Conservation (phyloP, 2,329 filamentous ascomycete genomes). For the Dothistroma septosporum region DNA sequence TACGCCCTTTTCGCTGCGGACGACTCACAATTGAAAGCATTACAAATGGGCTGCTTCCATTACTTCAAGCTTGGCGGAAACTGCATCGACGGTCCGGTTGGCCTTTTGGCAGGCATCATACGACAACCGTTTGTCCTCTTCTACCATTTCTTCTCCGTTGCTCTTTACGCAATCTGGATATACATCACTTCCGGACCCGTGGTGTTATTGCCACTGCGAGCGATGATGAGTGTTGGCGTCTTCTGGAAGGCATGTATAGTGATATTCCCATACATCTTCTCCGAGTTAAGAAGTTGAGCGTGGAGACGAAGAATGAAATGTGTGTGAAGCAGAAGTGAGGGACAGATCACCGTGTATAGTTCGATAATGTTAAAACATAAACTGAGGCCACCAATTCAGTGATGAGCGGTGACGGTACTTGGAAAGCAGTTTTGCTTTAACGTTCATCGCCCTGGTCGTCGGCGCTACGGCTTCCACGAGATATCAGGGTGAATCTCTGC, state of each 20-base stretch:
- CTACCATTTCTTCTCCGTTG: slow-evolving; percentile 92
- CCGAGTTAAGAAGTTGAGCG: slow-evolving; percentile 32
- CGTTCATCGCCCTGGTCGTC: too few relatives aligned
- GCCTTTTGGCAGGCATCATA: slow-evolving; percentile 77
- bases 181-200: slow-evolving; percentile 44
- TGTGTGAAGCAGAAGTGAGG: not conserved
- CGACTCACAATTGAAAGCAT: slow-evolving; percentile 67
- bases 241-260: slow-evolving; percentile 49
- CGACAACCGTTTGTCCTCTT: slow-evolving; percentile 72
- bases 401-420: not conserved
- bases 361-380: not conserved
- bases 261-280: slow-evolving; percentile 51
- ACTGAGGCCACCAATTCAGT: not conserved
- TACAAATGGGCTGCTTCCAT: slow-evolving; percentile 85
- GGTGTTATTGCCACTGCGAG: slow-evolving; percentile 40
- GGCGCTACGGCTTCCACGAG: too few relatives aligned
- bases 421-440: not conserved
- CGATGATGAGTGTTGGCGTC: slow-evolving; percentile 43
- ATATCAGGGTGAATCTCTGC: not conserved
- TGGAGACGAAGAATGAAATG: not conserved
- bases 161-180: slow-evolving; percentile 81
- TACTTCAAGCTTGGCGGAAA: slow-evolving; percentile 78
- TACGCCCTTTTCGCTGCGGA: slow-evolving; percentile 89
- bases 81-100: slow-evolving; percentile 72
- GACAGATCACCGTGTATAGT: not conserved